A percentile compares a stretch with the other conserved stretches of the same genome.
Evolutionary conservation across 2,329 filamentous ascomycete species (phyloP).

Genomic region (Aaosphaeria pasadenensis): DNA sequence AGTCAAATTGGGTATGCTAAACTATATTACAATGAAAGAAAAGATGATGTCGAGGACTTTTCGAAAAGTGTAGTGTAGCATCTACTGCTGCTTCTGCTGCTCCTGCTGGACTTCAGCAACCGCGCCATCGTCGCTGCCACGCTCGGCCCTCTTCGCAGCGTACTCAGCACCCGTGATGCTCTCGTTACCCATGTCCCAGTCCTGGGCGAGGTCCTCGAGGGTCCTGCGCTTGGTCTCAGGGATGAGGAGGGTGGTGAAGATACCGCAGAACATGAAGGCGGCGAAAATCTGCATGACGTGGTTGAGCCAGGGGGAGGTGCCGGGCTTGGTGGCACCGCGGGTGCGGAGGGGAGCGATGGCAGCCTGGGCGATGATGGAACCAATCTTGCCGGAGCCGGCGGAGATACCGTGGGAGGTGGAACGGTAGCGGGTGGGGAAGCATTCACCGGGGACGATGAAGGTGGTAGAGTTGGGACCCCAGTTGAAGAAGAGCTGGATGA

Average conservation of each 20-base stretch:
- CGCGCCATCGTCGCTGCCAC: neutral
- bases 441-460: constrained; percentile 51
- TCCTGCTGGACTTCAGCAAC: neutral
- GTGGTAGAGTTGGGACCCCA: constrained; percentile 49
- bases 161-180: constrained; percentile 1
- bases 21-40: too few species aligned
- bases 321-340: constrained; percentile 43
- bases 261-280: constrained; percentile 74
- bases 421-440: constrained; percentile 50
- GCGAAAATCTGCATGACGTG: constrained; percentile 76
- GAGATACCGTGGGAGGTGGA: constrained; percentile 51
- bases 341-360: constrained; percentile 48
- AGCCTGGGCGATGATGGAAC: constrained; percentile 49
- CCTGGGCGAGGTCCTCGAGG: neutral
- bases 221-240: constrained; percentile 65
- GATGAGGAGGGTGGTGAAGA: constrained; percentile 65
- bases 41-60: too few species aligned
- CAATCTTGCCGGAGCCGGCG: constrained; percentile 41
- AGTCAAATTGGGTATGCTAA: too few species aligned
- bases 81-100: too few species aligned
- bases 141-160: neutral
- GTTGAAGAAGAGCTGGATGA: constrained; percentile 53
- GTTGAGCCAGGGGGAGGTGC: constrained; percentile 63
- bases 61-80: too few species aligned
- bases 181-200: neutral